Evolutionary conservation across 331 rosid genomes (phyloP), one percentile per base, ranked within the genome.

Genomic region (Rhamnella rubrinervis): DNA sequence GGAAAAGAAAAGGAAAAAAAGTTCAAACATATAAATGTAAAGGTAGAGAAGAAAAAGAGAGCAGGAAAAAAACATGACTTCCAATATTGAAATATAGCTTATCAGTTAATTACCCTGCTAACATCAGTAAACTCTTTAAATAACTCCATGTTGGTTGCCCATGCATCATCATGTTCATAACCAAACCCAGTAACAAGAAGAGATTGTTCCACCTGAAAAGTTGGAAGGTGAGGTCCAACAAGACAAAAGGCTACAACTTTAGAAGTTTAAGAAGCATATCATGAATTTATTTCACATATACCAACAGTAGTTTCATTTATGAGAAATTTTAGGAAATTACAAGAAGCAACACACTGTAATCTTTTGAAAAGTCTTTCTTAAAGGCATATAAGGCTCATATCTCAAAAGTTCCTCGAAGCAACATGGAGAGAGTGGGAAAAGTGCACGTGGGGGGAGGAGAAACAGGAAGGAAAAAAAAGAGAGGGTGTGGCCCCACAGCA

Each of bases 101-200:
- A 37, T 35, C 23, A 19, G 58, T 59, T 53, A 26, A 19, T 31
- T 90, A 93, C 97, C 96, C 96, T 84, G 91, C 98, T 93, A 87
- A 93, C 73, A 67, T 93, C 88, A 4, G 98, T 88, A 76, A 91
- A 93, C 67, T 93, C 86, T 80, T 89, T 91, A 71, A 91, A 93
- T 52, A 93, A 80, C 37, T 87, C 89, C 7, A 93, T 82, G 82
- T 93, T 93, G 68, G 97, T 85, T 77, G 92, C 69, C 98, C 98
- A 93, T 35, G 96, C 87, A 44, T 87, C 95, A 70, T 93, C 98
- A 18, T 91, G 98, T 26, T 93, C 98, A 75, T 93, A 93, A 65
- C 98, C 98, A 78, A 93, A 91, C 61, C 97, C 98, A 20, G 98
- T 91, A 66, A 93, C 96, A 37, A 93, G 86, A 81, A 93, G 98